Percentiles rank a stretch among this genome's conserved stretches.
Evolutionary conservation across 2,329 filamentous ascomycete genomes (phyloP).

Genomic region (Pyrenophora graminea): DNA sequence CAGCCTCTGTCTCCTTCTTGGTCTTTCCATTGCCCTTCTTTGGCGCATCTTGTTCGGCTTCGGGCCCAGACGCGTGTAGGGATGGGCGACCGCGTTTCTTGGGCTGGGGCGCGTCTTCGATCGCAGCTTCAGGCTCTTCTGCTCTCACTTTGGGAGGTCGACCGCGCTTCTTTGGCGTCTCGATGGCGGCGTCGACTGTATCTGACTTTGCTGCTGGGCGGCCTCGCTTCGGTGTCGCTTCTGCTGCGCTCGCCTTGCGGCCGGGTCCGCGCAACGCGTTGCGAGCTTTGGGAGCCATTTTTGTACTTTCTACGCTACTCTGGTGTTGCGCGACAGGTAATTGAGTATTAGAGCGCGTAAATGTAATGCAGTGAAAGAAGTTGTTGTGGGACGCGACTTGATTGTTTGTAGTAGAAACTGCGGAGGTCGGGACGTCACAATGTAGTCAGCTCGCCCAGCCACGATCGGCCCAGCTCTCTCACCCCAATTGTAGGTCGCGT

Average conservation of each 20-base stretch:
- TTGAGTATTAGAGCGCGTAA: neutral
- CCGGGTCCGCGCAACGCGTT: slow-evolving; percentile 13
- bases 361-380: neutral
- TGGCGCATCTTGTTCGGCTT: slow-evolving; percentile 5
- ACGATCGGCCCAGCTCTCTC: neutral
- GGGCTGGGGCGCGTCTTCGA: slow-evolving; percentile 10
- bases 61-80: slow-evolving; percentile 5
- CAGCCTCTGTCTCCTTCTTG: slow-evolving; percentile 2
- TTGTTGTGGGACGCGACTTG: neutral
- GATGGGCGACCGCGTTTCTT: slow-evolving; percentile 22
- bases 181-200: slow-evolving; percentile 1
- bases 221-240: slow-evolving; percentile 20
- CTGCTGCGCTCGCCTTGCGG: slow-evolving; percentile 13
- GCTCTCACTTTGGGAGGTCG: slow-evolving; percentile 20
- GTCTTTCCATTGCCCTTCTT: slow-evolving; percentile 18
- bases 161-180: slow-evolving; percentile 28
- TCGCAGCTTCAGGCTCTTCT: slow-evolving; percentile 8
- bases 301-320: neutral
- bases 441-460: neutral
- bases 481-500: neutral
- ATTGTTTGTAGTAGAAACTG: neutral
- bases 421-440: neutral
- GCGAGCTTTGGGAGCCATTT: slow-evolving; percentile 23
- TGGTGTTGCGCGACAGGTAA: neutral
- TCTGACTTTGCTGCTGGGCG: slow-evolving; percentile 20